These are phyloP conservation scores for Hirschioporus abietinus DNA, from an alignment of 768 basidiomycete species.

Conservation along the genomic window DNA sequence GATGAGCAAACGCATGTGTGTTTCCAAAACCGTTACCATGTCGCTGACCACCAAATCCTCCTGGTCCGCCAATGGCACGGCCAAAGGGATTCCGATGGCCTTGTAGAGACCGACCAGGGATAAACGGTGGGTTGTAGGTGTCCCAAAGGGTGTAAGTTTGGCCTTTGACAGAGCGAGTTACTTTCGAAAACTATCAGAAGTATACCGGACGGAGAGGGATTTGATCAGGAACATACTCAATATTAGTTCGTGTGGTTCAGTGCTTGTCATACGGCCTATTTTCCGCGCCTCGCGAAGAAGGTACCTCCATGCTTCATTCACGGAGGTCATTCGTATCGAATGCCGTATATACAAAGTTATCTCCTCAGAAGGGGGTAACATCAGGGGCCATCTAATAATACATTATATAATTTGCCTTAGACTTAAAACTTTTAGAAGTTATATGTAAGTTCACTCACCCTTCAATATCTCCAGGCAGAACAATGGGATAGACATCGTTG, in stretches of 20 bases:
- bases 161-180: conserved; percentile 35
- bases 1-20: background rate
- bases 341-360: conserved; percentile 36
- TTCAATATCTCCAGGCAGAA: conserved; percentile 26
- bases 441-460: conserved; percentile 24
- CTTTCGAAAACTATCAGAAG: conserved; percentile 16
- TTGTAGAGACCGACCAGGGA: conserved; percentile 16
- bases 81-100: conserved; percentile 14
- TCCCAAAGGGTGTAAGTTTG: conserved; percentile 37
- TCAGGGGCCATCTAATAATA: conserved; percentile 40
- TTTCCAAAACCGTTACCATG: background rate
- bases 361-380: conserved; percentile 31
- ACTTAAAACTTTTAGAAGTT: background rate
- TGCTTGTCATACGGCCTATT: conserved; percentile 26
- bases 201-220: background rate
- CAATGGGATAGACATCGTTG: conserved; percentile 29
- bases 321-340: conserved; percentile 19
- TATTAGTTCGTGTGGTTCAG: conserved; percentile 37
- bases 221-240: conserved; percentile 28
- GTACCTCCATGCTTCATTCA: conserved; percentile 35
- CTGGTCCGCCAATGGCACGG: conserved; percentile 13
- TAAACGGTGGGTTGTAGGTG: conserved; percentile 14
- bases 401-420: too few species aligned
- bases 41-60: conserved; percentile 16
- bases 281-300: conserved; percentile 28